Evolutionary conservation across 129 eudicot genomes (phyloP).

Genomic region (Smallanthus sonchifolius): DNA sequence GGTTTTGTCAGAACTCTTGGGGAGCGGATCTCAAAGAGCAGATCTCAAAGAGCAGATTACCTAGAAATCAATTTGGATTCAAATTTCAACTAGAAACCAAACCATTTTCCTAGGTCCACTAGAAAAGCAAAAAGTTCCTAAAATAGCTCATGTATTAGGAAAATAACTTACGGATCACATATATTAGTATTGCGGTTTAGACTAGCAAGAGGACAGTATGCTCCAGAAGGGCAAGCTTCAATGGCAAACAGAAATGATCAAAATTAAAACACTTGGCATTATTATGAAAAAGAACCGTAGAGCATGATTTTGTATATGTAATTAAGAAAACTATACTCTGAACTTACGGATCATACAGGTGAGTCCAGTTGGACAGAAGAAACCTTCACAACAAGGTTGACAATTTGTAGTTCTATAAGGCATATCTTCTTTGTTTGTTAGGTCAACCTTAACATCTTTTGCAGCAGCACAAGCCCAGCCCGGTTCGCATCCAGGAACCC

Average conservation of each 20-base stretch:
- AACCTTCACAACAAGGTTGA: constrained; percentile 86
- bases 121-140: no score
- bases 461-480: constrained; percentile 84
- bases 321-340: background rate
- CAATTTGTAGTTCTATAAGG: constrained; percentile 58
- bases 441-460: constrained; percentile 41
- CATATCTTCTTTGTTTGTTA: constrained; percentile 48
- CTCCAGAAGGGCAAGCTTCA: constrained; percentile 87
- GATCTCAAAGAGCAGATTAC: no score
- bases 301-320: no score
- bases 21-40: no score
- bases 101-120: no score
- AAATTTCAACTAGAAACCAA: no score
- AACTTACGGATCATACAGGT: constrained; percentile 98
- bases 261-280: constrained; percentile 21
- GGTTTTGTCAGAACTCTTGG: no score
- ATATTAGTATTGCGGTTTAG: constrained; percentile 67
- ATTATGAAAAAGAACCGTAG: no score
- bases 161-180: constrained; percentile 87
- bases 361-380: constrained; percentile 91
- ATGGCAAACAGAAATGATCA: constrained; percentile 11
- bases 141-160: no score
- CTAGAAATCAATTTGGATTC: no score
- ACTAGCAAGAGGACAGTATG: constrained; percentile 71
- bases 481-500: constrained; percentile 88